Base-by-base conservation (phyloP, 2,329 filamentous ascomycete species). In the Pseudopithomyces maydicus region DNA sequence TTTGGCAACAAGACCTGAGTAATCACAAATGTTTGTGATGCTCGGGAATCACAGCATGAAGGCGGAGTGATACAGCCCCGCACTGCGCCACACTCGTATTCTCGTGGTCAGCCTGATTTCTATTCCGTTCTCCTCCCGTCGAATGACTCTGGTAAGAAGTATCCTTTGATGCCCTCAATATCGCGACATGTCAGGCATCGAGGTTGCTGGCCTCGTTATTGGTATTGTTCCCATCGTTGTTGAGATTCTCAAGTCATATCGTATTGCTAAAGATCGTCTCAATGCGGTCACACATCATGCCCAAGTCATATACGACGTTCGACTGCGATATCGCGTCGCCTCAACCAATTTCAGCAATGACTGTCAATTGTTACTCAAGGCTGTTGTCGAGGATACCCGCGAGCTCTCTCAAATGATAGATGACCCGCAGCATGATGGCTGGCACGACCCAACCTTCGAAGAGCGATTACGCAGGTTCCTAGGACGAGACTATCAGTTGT, bases 201-300 rank as follows among this genome's bases (percentile, higher is more conserved):
- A 59, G 33, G 41, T 60, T 32, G 57, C 57, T 22, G 57, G 57
- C 6, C 35, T 60, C 10, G 51, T 41, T 3, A 26, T 60, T 38
- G 57, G 57, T 33, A 47, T 60, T 8, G 46, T 60, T 12, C 57
- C 57, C 20, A 47, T 60, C 11, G 29, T 60, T 12, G 52, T 57
- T 33, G 54, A 56, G 41, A 57, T 59, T 20, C 23, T 59, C 43
- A 57, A 57, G 33, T 59, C 57, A 17, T 57, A 57, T 41, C 33
- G 50, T 2, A 26, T 36, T 29, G 42, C 41, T n/a, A 49, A 53
- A 49, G 45, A 53, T 10, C 54, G 54, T 6, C 43, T 59, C 15
- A 53, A 46, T 7, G 47, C 49, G 29, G 54, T 59, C 39, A 29
- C 35, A n/a, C 36, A 43, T 10, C 39, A 57, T 33, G 42, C 26